Evolutionary conservation across 2,329 filamentous ascomycete genomes (phyloP).

Genomic region (Clarireedia paspali): DNA sequence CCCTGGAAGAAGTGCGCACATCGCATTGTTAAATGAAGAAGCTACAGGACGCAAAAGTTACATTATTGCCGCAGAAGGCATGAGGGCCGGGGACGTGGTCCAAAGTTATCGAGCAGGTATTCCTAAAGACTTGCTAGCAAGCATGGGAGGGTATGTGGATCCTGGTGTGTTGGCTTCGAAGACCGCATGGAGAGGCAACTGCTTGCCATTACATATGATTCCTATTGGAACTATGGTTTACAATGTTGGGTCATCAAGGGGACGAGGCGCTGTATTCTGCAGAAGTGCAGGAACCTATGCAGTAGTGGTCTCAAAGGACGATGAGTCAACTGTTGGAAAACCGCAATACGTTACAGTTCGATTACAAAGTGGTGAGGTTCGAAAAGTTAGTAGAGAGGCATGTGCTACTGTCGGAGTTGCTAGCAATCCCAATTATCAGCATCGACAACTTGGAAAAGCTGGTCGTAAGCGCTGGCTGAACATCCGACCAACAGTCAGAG

Average conservation of each 20-base stretch:
- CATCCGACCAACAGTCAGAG: constrained; percentile 89
- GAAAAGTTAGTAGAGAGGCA: constrained; percentile 82
- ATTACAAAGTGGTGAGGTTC: constrained; percentile 86
- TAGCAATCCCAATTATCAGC: constrained; percentile 89
- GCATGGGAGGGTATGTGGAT: constrained; percentile 89
- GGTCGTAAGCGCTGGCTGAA: constrained; percentile 90
- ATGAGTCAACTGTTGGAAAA: constrained; percentile 52
- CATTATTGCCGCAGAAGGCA: constrained; percentile 90
- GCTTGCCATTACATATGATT: constrained; percentile 89
- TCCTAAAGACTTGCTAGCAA: constrained; percentile 74
- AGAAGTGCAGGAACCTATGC: constrained; percentile 91
- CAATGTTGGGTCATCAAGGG: constrained; percentile 72
- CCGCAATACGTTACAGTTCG: constrained; percentile 76
- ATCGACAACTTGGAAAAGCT: constrained; percentile 87
- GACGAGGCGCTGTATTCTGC: constrained; percentile 79
- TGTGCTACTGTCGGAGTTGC: constrained; percentile 91
- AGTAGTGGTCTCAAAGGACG: constrained; percentile 81
- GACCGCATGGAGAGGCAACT: constrained; percentile 92
- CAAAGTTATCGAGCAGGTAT: constrained; percentile 90
- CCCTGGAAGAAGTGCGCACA: constrained; percentile 85
- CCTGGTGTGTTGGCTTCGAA: constrained; percentile 92
- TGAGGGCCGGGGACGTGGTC: constrained; percentile 83
- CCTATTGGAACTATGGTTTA: constrained; percentile 89
- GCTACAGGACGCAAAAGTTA: constrained; percentile 74
- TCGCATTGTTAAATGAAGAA: constrained; percentile 75